Conservation (phyloP, 1,284 basidiomycete genomes). For the Salmacisia buchloeana region DNA sequence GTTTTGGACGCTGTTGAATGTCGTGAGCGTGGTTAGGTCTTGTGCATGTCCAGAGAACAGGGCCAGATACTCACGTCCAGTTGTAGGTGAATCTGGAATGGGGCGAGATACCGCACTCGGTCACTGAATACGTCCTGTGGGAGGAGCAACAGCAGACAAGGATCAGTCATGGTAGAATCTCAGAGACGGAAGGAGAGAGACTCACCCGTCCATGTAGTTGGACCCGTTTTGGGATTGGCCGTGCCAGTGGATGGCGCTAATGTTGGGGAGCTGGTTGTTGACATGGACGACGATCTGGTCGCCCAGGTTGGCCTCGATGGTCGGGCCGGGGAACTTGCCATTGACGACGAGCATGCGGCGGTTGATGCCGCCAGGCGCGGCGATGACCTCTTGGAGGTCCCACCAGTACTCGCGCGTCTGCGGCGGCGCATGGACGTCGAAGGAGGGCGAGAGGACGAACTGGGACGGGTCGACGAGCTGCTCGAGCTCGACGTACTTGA, state of each 20-base stretch:
- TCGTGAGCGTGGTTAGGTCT: neutral
- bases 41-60: too few relatives aligned
- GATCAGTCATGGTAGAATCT: neutral
- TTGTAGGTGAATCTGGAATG: conserved; percentile 27
- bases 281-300: conserved; percentile 41
- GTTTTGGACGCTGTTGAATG: conserved; percentile 32
- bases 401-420: conserved; percentile 31
- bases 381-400: conserved; percentile 23
- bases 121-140: conserved; percentile 19
- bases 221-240: conserved; percentile 42
- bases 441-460: conserved; percentile 25
- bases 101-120: conserved; percentile 45
- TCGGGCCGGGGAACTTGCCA: conserved; percentile 35
- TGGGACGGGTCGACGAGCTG: conserved; percentile 8
- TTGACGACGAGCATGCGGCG: conserved; percentile 41
- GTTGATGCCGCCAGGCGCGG: conserved; percentile 32
- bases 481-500: neutral
- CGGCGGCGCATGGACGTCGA: conserved; percentile 25
- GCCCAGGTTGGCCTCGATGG: conserved; percentile 39
- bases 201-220: conserved; percentile 36
- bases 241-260: conserved; percentile 45
- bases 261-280: conserved; percentile 28
- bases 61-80: neutral
- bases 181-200: neutral
- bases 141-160: neutral